Evolutionary conservation across 768 basidiomycete species (phyloP), one percentile per base, ranked within the genome.

Genomic region (Crassisporium funariophilum): DNA sequence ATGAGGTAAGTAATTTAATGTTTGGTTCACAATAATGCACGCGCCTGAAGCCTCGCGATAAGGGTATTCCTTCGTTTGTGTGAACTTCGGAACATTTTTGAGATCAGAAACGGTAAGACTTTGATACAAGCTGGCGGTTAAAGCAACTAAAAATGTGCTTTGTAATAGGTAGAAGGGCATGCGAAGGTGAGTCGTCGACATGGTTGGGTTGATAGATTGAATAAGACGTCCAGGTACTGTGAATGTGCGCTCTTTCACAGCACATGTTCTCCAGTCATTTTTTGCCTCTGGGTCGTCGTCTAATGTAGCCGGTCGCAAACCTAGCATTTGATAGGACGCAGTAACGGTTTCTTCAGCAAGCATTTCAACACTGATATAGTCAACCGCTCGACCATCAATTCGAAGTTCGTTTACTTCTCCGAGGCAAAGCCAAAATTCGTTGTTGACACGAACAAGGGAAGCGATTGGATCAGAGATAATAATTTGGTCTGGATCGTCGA

Each of bases 81-180:
- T 17, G 36, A 56, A 19, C 24, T 50, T 49, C 16, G 58, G 58
- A 1, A 57, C 25, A 8, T 36, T 39, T 33, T 60, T 55, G n/a
- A 51, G 25, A 21, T 52, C 38, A n/a, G 35, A 19, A 9, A 23
- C 15, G 2, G 24, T 2, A 2, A 44, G 13, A 5, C 17, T n/a
- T 13, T 56, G 49, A 17, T 57, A 49, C 2, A 67, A 43, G 23
- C 47, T 52, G 2, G 55, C 53, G 11, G 52, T 49, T 7, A 64
- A 25, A 8, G 50, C 50, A 2, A 61, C 51, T 2, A 65, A 46
- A 15, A 55, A 35, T 10, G 20, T 36, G n/a, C 61, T 58, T 19
- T 61, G 44, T 17, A 63, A 50, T 0, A 66, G 53, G 43, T 61
- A 66, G 17, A 46, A 57, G 0, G 53, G 49, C 4, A 51, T 44